Evolutionary conservation across 805 yeast genomes (phyloP), one percentile per base, ranked within the genome.

Genomic region (Zygosaccharomyces rouxii): DNA sequence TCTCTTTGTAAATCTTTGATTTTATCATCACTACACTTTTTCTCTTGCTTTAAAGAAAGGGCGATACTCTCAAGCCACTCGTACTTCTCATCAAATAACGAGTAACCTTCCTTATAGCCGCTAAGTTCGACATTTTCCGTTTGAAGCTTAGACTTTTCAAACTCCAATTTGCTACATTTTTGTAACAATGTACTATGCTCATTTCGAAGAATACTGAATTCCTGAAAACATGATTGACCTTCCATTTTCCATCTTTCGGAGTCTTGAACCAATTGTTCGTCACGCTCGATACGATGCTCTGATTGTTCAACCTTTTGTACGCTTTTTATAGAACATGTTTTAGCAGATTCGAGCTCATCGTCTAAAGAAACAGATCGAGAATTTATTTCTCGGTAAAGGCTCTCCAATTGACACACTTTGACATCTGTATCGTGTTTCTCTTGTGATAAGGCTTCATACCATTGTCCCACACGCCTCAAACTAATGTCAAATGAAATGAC

Each of bases 61-160:
- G 44, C 44, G 10, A 41, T 16, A 25, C 44, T 41, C 18, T 41
- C 44, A 1, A 41, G 23, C 44, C 44, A 41, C 21, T 41, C 44
- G 16, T 41, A 41, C 10, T 41, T 41, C 19, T 41, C 44, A 19
- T 41, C 44, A 29, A 41, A 41, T 6, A 16, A 22, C 5, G 11
- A n/a, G 11, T 19, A 29, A 13, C 18, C 26, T 13, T 29, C 14
- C 10, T 29, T 41, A 14, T 29, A 41, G 18, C 35, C 33, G 18
- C 26, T 41, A 5, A 41, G 18, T 11, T 41, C 44, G 19, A n/a
- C 13, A 29, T 41, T 41, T 33, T 41, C 44, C 14, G 4, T 9
- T 29, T 29, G 25, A 3, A 29, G 33, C 28, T 29, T 13, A 5
- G 35, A 16, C 16, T 3, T 3, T 9, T 19, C 18, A 6, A 29